phyloP scores from a whole-genome alignment of 306 rosid genomes.

The Glycyrrhiza uralensis region DNA sequence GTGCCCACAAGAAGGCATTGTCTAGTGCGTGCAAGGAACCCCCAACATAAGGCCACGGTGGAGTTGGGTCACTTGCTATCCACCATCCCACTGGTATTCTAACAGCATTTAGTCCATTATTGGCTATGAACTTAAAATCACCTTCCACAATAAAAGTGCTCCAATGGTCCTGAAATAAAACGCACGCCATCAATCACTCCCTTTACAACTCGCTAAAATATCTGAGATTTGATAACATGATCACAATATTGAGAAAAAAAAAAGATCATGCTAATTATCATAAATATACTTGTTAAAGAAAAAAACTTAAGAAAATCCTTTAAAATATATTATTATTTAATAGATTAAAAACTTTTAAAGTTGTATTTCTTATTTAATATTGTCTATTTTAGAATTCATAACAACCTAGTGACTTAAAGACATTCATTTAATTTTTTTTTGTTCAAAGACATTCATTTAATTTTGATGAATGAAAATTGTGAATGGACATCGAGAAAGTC shows the following conservation, averaged over 20 bases:
- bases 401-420: too few species aligned
- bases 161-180: constrained; percentile 61
- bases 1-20: constrained; percentile 72
- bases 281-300: too few species aligned
- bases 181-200: background rate
- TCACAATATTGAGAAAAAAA: background rate
- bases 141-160: constrained; percentile 59
- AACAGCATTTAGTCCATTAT: constrained; percentile 53
- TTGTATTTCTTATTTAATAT: too few species aligned
- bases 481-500: background rate
- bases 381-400: too few species aligned
- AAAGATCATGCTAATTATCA: too few species aligned
- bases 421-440: too few species aligned
- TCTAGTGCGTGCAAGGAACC: constrained; percentile 70
- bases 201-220: background rate
- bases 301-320: too few species aligned
- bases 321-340: too few species aligned
- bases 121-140: constrained; percentile 61
- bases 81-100: constrained; percentile 96
- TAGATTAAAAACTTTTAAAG: too few species aligned
- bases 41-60: constrained; percentile 69
- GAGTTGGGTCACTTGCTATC: constrained; percentile 75
- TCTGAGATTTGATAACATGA: too few species aligned
- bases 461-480: background rate
- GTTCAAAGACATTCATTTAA: too few species aligned